phyloP scores from a whole-genome alignment of 2,329 filamentous ascomycete genomes.

The Clarireedia homoeocarpa region DNA sequence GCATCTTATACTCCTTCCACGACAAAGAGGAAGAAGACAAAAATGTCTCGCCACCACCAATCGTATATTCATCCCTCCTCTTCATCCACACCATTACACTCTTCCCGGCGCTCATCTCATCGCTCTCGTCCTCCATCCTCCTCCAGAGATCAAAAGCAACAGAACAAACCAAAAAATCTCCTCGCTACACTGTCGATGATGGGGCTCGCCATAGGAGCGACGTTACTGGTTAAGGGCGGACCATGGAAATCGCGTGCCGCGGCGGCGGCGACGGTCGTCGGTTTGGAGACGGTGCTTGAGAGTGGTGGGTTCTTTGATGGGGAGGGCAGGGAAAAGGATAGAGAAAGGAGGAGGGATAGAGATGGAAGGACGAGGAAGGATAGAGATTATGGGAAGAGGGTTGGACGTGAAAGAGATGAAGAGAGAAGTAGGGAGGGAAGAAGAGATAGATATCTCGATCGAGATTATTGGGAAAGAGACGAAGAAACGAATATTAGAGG shows the following conservation, averaged over 20 bases:
- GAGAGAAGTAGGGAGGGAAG: background rate
- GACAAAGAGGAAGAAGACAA: too few relatives aligned
- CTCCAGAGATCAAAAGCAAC: background rate
- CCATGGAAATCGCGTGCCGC: constrained; percentile 2
- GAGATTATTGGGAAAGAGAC: background rate
- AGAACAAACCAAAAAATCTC: background rate
- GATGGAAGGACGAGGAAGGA: constrained; percentile 50
- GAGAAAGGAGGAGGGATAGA: constrained; percentile 47
- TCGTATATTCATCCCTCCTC: too few relatives aligned
- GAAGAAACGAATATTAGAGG: background rate
- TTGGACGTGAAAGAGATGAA: too few relatives aligned
- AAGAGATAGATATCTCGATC: background rate
- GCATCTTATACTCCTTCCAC: too few relatives aligned
- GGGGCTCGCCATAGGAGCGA: background rate
- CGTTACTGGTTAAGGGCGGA: background rate
- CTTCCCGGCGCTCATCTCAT: too few relatives aligned
- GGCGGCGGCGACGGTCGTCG: constrained; percentile 3
- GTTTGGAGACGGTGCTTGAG: constrained; percentile 34
- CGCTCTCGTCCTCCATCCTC: too few relatives aligned
- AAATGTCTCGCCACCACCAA: too few relatives aligned
- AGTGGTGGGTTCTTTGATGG: constrained; percentile 49
- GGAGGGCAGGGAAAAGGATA: constrained; percentile 35
- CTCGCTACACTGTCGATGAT: background rate
- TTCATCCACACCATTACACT: too few relatives aligned
- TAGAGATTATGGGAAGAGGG: constrained; percentile 43